Conservation (phyloP, 768 basidiomycete genomes). For the Lentinus brumalis region DNA sequence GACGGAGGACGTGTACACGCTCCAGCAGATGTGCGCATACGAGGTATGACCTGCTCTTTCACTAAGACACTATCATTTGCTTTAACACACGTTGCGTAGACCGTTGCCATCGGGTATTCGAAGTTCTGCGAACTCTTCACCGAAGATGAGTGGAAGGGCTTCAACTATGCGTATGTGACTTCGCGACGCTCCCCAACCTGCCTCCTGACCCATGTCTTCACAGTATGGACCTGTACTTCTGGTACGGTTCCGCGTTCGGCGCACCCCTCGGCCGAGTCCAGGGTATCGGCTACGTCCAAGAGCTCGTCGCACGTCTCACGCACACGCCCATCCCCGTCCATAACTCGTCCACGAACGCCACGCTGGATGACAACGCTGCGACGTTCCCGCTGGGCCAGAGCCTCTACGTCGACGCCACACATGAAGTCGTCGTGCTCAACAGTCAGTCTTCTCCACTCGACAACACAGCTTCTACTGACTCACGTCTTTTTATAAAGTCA, state of each 20-base stretch:
- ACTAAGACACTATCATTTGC: neutral
- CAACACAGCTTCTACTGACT: slow-evolving; percentile 5
- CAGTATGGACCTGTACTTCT: slow-evolving; percentile 69
- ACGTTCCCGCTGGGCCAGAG: slow-evolving; percentile 73
- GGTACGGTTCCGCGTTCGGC: slow-evolving; percentile 75
- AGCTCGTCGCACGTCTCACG: slow-evolving; percentile 80
- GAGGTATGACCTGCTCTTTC: slow-evolving; percentile 49
- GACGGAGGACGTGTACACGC: slow-evolving; percentile 69
- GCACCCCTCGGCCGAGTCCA: slow-evolving; percentile 76
- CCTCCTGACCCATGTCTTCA: neutral
- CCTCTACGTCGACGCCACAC: slow-evolving; percentile 87
- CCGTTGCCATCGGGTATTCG: slow-evolving; percentile 89
- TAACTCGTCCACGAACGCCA: slow-evolving; percentile 85
- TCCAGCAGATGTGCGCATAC: slow-evolving; percentile 86
- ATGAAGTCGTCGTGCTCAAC: slow-evolving; percentile 90
- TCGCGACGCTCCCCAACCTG: neutral
- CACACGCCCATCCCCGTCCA: slow-evolving; percentile 68
- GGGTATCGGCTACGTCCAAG: slow-evolving; percentile 81
- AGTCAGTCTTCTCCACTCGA: slow-evolving; percentile 42
- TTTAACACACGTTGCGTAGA: slow-evolving; percentile 43
- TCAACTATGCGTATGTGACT: slow-evolving; percentile 73
- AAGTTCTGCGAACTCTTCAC: slow-evolving; percentile 92
- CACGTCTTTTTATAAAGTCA: slow-evolving; percentile 43
- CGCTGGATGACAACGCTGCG: slow-evolving; percentile 65
- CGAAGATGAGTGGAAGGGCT: slow-evolving; percentile 91